These are phyloP conservation scores for Apiotrichum porosum DNA, from an alignment of 1,284 basidiomycete species.

Conservation along the genomic window DNA sequence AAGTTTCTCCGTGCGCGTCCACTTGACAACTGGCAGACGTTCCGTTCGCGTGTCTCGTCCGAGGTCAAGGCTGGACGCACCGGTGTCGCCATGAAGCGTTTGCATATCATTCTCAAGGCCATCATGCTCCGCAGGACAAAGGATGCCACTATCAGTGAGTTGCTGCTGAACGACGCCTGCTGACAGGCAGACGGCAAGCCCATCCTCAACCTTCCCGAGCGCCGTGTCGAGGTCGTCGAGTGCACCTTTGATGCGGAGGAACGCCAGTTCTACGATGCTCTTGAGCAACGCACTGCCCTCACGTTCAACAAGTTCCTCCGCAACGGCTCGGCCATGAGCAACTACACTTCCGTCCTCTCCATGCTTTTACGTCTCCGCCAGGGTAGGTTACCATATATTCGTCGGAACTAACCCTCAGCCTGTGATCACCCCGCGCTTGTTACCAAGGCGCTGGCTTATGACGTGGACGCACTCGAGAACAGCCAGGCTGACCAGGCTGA, in stretches of 20 bases:
- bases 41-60: constrained; percentile 71
- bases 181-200: constrained; percentile 66
- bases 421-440: constrained; percentile 84
- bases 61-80: constrained; percentile 70
- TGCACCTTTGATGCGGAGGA: constrained; percentile 71
- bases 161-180: not conserved
- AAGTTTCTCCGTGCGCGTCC: constrained; percentile 83
- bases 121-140: constrained; percentile 91
- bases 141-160: constrained; percentile 58
- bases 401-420: too few species aligned
- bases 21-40: constrained; percentile 71
- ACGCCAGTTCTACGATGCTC: constrained; percentile 70
- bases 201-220: constrained; percentile 75
- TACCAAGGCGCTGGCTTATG: constrained; percentile 64
- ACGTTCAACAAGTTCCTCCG: constrained; percentile 66
- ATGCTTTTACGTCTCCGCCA: constrained; percentile 81
- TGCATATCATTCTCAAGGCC: constrained; percentile 76
- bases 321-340: constrained; percentile 55
- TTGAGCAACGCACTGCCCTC: constrained; percentile 68
- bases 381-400: constrained; percentile 60
- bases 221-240: constrained; percentile 66
- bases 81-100: constrained; percentile 70
- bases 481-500: constrained; percentile 55
- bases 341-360: constrained; percentile 79
- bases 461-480: constrained; percentile 62